Conservation (phyloP, 306 rosid species). For the Trifolium dubium region DNA sequence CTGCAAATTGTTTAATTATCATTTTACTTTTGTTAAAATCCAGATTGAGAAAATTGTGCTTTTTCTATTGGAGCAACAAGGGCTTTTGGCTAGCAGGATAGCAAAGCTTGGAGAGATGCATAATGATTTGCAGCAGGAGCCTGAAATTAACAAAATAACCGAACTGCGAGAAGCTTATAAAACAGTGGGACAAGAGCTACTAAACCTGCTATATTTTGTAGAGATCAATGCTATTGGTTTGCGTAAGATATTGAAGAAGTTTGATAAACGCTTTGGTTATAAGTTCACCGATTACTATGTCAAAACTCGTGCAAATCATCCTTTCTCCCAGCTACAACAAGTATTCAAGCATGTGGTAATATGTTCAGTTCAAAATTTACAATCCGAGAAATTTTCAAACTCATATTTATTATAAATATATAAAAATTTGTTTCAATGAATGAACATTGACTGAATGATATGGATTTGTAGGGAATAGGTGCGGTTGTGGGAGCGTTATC, state of each 20-base stretch:
- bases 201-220: slow-evolving; percentile 84
- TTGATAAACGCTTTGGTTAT: slow-evolving; percentile 93
- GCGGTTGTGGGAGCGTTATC: slow-evolving; percentile 99
- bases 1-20: neutral
- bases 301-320: slow-evolving; percentile 97
- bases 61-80: slow-evolving; percentile 98
- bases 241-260: slow-evolving; percentile 97
- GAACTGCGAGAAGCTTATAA: slow-evolving; percentile 83
- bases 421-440: slow-evolving; percentile 2
- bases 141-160: slow-evolving; percentile 72
- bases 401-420: neutral
- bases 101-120: slow-evolving; percentile 72
- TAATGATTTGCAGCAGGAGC: slow-evolving; percentile 72
- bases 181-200: slow-evolving; percentile 79
- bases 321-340: slow-evolving; percentile 98
- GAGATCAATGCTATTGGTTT: slow-evolving; percentile 95
- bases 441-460: slow-evolving; percentile 39
- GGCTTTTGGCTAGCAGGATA: slow-evolving; percentile 89
- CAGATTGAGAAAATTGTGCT: slow-evolving; percentile 97
- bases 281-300: slow-evolving; percentile 92
- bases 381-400: slow-evolving; percentile 7
- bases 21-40: slow-evolving; percentile 35
- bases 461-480: slow-evolving; percentile 76
- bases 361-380: slow-evolving; percentile 43
- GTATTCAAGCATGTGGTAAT: slow-evolving; percentile 99